phyloP scores from a whole-genome alignment of 768 basidiomycete species.

The Paxillus rubicundulus region DNA sequence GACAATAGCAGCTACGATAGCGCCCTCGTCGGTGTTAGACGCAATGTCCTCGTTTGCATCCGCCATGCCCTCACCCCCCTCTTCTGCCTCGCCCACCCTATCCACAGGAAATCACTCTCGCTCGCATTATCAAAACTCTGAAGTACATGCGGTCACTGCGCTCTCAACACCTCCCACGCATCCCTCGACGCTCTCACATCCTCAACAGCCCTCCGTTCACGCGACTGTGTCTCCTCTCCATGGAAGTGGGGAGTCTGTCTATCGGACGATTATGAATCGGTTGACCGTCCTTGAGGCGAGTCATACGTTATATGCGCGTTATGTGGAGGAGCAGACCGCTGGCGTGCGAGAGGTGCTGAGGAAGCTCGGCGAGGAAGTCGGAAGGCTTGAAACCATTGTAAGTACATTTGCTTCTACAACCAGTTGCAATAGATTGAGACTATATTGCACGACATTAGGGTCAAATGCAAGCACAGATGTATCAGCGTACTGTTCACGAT shows the following conservation, averaged over 20 bases:
- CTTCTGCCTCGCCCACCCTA: slow-evolving; percentile 1
- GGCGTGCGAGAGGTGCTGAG: slow-evolving; percentile 72
- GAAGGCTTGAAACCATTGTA: slow-evolving; percentile 72
- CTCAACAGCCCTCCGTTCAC: slow-evolving; percentile 7
- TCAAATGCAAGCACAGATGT: slow-evolving; percentile 65
- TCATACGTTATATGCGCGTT: slow-evolving; percentile 77
- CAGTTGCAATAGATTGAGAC: background rate
- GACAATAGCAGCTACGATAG: background rate
- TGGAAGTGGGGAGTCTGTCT: slow-evolving; percentile 80
- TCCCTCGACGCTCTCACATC: background rate
- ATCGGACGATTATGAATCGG: slow-evolving; percentile 94
- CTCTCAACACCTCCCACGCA: slow-evolving; percentile 10
- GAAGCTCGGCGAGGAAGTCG: slow-evolving; percentile 74
- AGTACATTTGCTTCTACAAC: slow-evolving; percentile 27
- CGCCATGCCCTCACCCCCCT: background rate
- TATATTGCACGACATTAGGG: slow-evolving; percentile 39
- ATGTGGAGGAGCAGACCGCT: slow-evolving; percentile 86
- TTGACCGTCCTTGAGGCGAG: slow-evolving; percentile 82
- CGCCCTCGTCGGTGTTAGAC: slow-evolving; percentile 16
- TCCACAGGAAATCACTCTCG: slow-evolving; percentile 3
- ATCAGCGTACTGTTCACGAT: slow-evolving; percentile 61
- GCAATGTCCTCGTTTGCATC: slow-evolving; percentile 20
- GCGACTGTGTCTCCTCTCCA: slow-evolving; percentile 7
- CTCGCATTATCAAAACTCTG: slow-evolving; percentile 4
- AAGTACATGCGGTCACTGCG: background rate